phyloP scores from a whole-genome alignment of 78 protist genomes.

The Chrysochromulina parva region DNA sequence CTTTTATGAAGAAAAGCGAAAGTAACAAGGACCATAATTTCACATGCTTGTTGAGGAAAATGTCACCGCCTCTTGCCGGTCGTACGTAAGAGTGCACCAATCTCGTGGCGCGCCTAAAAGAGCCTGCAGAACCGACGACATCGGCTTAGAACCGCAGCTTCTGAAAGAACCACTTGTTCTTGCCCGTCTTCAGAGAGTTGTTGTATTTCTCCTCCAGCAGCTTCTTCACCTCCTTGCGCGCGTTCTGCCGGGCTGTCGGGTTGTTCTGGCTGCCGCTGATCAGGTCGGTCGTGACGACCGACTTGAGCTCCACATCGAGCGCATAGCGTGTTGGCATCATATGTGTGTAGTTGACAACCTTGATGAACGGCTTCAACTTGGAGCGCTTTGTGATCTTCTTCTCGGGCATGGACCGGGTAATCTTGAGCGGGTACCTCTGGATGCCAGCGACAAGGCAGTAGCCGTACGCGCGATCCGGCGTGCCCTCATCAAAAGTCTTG shows the following conservation, averaged over 20 bases:
- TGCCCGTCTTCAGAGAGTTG: slow-evolving; percentile 82
- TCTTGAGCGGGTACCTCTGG: slow-evolving; percentile 84
- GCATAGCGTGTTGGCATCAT: slow-evolving; percentile 93
- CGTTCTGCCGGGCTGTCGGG: slow-evolving; percentile 34
- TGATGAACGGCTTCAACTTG: slow-evolving; percentile 88
- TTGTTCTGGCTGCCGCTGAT: background rate
- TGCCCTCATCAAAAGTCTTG: slow-evolving; percentile 75
- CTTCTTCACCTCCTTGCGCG: slow-evolving; percentile 67
- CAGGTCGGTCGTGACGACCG: slow-evolving; percentile 46
- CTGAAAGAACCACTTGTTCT: slow-evolving; percentile 98
- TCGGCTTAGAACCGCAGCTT: slow-evolving; percentile 84
- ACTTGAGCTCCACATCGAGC: slow-evolving; percentile 58
- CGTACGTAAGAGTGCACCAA: too few species aligned
- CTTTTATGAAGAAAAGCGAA: too few species aligned
- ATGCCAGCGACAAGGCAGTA: slow-evolving; percentile 97
- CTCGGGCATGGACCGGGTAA: slow-evolving; percentile 81
- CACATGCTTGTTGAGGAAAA: too few species aligned
- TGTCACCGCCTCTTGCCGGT: too few species aligned
- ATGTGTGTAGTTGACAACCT: slow-evolving; percentile 96
- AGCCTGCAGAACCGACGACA: too few species aligned
- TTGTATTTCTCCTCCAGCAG: slow-evolving; percentile 59
- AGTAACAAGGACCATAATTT: too few species aligned
- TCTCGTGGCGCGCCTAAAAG: too few species aligned
- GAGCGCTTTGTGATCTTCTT: slow-evolving; percentile 80
- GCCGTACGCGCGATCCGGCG: slow-evolving; percentile 83